Evolutionary conservation across 805 yeast species (phyloP).

Genomic region (Ogataea wickerhamii): DNA sequence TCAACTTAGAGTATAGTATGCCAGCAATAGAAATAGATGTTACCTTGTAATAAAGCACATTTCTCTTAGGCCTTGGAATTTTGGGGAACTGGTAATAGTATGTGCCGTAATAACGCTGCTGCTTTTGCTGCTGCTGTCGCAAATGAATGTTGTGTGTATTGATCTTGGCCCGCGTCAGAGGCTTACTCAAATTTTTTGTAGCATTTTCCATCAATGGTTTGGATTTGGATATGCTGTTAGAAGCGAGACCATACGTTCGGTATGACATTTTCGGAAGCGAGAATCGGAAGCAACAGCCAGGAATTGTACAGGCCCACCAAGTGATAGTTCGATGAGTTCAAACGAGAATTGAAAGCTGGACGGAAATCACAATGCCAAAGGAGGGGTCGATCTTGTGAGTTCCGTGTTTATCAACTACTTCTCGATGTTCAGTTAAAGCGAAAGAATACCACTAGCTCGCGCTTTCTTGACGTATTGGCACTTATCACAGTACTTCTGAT

Average conservation of each 20-base stretch:
- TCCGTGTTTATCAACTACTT: no score
- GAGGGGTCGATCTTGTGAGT: no score
- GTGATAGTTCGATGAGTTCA: no score
- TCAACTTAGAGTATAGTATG: conserved; percentile 20
- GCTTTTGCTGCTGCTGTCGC: conserved; percentile 10
- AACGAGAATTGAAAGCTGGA: no score
- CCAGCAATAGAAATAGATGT: conserved; percentile 22
- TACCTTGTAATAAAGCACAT: conserved; percentile 44
- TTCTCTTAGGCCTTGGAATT: conserved; percentile 56
- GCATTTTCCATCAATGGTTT: conserved; percentile 6
- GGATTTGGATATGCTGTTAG: conserved; percentile 1
- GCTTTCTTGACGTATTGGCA: no score
- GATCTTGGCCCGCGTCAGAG: conserved; percentile 25
- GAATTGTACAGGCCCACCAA: no score
- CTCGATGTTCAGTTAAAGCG: no score
- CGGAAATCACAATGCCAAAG: no score
- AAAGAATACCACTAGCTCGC: no score
- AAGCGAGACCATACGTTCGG: conserved; percentile 7
- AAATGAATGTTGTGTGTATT: conserved; percentile 17
- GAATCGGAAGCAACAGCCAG: no score
- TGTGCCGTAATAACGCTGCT: conserved; percentile 11
- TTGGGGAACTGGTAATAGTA: conserved; percentile 44
- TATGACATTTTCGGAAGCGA: conserved; percentile 4
- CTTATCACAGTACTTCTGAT: no score
- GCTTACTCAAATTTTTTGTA: conserved; percentile 16